Base-by-base conservation (phyloP, 2,329 filamentous ascomycete genomes). In the Orbilia javanica region DNA sequence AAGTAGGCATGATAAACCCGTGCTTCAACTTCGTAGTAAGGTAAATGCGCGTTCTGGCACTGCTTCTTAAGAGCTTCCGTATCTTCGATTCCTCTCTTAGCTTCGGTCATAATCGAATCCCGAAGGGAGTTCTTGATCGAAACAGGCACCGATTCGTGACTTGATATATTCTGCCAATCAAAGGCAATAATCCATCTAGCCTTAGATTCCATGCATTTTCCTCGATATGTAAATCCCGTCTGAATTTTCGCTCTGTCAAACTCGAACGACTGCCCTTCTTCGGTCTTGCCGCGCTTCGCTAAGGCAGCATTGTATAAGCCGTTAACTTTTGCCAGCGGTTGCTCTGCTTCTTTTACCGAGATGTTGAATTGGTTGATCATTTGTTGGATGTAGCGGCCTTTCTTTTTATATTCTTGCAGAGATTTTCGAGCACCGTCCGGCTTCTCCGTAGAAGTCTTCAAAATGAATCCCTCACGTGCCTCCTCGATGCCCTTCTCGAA, bases 321-420 rank as follows among this genome's bases (percentile, higher is more conserved):
- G 39, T 79, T 73, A 1, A 79, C 68, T 46, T 79, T 79, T 1
- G 53, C 44, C 2, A 79, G 31, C 4, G 75, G 75, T 29, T 79
- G 75, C 25, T 79, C 75, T 11, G 63, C 55, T 50, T 50, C 64
- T 1, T 34, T 11, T 1, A 79, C 75, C 11, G 55, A 79, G 13
- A 3, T 8, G 22, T 67, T 73, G 68, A 66, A 73, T 3, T 64
- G 31, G 6, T 20, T 10, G 20, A 68, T 57, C n/a, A 20, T 15
- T 11, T 8, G n/a, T 50, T n/a, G 50, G 8, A 77, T 27, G n/a
- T 39, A 10, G 0, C 36, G 13, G 3, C 67, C 20, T 18, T 31
- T 65, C 25, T 34, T 39, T 20, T 65, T 77, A 20, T 77, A 71
- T 1, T 20, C 25, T 1, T 27, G 15, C 0, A 70, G n/a, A 5